Evolutionary conservation across 225 moss, liverwort and hornwort species (phyloP).

Genomic region (Takakia lepidozioides): DNA sequence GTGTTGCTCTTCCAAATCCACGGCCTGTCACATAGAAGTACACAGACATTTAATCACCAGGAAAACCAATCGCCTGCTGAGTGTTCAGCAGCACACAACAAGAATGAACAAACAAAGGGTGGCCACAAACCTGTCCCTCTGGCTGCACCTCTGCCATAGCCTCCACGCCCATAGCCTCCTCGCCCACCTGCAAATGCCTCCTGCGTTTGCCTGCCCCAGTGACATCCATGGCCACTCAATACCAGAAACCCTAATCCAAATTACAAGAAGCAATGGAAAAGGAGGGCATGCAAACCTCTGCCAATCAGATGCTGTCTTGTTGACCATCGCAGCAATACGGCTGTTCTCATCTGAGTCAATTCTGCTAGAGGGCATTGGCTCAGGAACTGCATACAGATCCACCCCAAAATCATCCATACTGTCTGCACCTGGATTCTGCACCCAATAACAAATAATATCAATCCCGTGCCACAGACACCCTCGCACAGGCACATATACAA

Average conservation of each 20-base stretch:
- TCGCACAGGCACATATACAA: neutral
- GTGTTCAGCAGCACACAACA: neutral
- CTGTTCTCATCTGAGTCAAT: constrained; percentile 78
- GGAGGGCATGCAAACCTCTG: constrained; percentile 54
- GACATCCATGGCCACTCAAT: constrained; percentile 1
- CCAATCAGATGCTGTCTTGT: constrained; percentile 87
- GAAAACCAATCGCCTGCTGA: no score
- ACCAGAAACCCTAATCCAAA: neutral
- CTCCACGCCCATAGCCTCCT: constrained; percentile 84
- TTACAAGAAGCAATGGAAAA: neutral
- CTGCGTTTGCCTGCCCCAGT: constrained; percentile 76
- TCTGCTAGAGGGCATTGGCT: constrained; percentile 31
- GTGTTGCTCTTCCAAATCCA: constrained; percentile 80
- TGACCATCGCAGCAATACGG: constrained; percentile 86
- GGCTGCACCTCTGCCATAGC: constrained; percentile 74
- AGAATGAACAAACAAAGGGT: neutral
- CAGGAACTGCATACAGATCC: constrained; percentile 87
- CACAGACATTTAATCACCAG: no score
- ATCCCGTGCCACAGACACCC: neutral
- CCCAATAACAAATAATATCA: neutral
- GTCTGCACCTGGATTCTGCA: constrained; percentile 61
- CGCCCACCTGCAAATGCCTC: constrained; percentile 77
- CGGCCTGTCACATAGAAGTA: constrained; percentile 40
- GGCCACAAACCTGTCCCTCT: constrained; percentile 46
- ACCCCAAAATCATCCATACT: constrained; percentile 93